Percentiles rank a stretch among this genome's conserved stretches.
phyloP scores from a whole-genome alignment of 2,329 filamentous ascomycete genomes.

The Gyromitra esculenta region DNA sequence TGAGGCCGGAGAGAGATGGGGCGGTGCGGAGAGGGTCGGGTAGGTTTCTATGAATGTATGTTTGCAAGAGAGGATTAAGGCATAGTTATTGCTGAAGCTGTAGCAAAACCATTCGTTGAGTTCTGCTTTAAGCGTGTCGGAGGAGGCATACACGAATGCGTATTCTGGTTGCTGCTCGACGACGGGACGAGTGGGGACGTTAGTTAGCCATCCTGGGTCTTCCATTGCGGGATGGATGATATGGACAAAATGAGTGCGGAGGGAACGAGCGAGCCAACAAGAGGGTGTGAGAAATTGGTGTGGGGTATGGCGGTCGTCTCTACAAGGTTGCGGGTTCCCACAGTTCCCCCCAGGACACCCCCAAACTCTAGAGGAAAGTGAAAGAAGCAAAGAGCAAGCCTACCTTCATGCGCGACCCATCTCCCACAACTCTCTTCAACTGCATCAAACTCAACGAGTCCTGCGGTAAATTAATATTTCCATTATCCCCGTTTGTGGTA shows the following conservation, averaged over 20 bases:
- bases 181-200: neutral
- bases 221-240: neutral
- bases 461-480: slow-evolving; percentile 32
- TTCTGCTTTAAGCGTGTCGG: slow-evolving; percentile 81
- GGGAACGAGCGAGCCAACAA: neutral
- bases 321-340: neutral
- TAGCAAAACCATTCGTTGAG: slow-evolving; percentile 98
- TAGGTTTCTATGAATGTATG: slow-evolving; percentile 71
- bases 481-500: slow-evolving; percentile 2
- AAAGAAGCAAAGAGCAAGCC: slow-evolving; percentile 53
- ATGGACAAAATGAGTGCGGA: neutral
- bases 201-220: slow-evolving; percentile 3
- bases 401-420: slow-evolving; percentile 75
- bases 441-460: slow-evolving; percentile 81
- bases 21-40: slow-evolving; percentile 70
- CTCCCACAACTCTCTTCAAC: slow-evolving; percentile 76
- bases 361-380: neutral
- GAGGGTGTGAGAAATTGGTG: neutral
- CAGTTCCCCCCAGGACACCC: neutral
- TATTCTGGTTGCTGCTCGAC: slow-evolving; percentile 65
- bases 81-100: slow-evolving; percentile 79
- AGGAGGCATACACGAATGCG: slow-evolving; percentile 83
- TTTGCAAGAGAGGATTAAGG: slow-evolving; percentile 78
- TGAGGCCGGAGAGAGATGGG: slow-evolving; percentile 61
- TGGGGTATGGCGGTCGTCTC: neutral